Evolutionary conservation across 208 protist genomes (phyloP).

Genomic region (Trypanosoma platydactyli): DNA sequence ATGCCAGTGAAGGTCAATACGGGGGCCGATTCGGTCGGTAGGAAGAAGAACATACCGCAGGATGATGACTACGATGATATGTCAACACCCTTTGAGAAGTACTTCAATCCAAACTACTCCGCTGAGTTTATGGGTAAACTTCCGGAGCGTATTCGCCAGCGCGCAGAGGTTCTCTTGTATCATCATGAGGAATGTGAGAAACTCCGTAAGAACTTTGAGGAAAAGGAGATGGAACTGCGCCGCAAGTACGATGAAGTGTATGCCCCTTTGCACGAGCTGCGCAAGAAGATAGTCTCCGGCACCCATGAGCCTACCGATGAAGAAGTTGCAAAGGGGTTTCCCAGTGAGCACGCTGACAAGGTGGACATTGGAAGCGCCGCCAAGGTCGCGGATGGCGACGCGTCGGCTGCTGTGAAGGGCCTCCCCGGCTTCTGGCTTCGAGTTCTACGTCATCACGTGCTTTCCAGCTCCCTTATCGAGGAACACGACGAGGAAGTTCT

Average conservation of each 20-base stretch:
- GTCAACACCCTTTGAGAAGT: conserved; percentile 47
- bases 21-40: neutral
- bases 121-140: conserved; percentile 79
- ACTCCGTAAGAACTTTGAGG: conserved; percentile 53
- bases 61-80: conserved; percentile 37
- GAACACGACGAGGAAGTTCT: conserved; percentile 77
- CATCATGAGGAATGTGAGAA: conserved; percentile 75
- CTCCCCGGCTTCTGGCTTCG: conserved; percentile 76
- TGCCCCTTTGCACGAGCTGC: conserved; percentile 56
- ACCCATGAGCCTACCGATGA: conserved; percentile 48
- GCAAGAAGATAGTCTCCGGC: conserved; percentile 78
- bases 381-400: conserved; percentile 30
- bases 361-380: conserved; percentile 31
- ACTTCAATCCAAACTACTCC: conserved; percentile 76
- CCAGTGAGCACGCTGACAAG: conserved; percentile 52
- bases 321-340: conserved; percentile 69
- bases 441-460: conserved; percentile 69
- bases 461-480: conserved; percentile 64
- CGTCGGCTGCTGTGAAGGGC: conserved; percentile 26
- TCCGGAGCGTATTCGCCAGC: conserved; percentile 80
- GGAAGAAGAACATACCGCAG: conserved; percentile 10
- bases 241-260: conserved; percentile 73
- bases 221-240: conserved; percentile 70
- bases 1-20: conserved; percentile 49
- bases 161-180: conserved; percentile 64